Evolutionary conservation across 345 rosid species (phyloP), one percentile per base, ranked within the genome.

Genomic region (Arabis hirsuta): DNA sequence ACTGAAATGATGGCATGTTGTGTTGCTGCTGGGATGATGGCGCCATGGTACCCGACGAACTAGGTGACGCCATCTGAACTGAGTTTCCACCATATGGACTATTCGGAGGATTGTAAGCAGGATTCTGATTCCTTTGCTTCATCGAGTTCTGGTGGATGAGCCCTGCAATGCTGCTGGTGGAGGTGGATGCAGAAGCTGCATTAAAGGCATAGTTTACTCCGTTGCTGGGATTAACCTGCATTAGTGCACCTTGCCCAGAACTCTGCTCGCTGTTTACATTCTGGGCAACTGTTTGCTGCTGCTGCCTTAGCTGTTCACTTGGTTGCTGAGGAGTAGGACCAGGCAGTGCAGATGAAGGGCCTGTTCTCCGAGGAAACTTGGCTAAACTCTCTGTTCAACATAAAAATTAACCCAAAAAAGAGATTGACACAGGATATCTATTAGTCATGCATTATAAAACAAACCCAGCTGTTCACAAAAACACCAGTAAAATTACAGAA

Each of bases 111-210:
- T 90, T 88, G 77, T 84, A 90, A 60, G 86, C 77, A 31, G 92
- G 77, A 66, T 62, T 88, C 55, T 95, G 98, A 56, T 89, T 91
- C 79, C 96, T 84, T 39, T 87, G 77, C 69, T 88, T 94, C 90
- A 91, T 85, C 7, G 98, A 89, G 51, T 85, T 94, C 81, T 95
- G 99, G 77, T 86, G 96, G 72, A 91, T 87, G 66, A 91, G 87
- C 65, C 97, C 97, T n/a, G 82, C 88, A 6, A 90, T 87, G 36
- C 97, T 79, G 76, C 90, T 86, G 42, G 90, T 72, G 67, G 97
- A 79, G 34, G 90, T 78, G 54, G 97, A 78, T 47, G 85, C 81
- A 67, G 96, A 79, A 47, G 82, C 86, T 27, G 85, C 38, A 55
- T 71, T 87, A 62, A 81, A 82, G 12, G 87, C 68, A 76, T 84